Conservation (phyloP, 163 green algal species). For the Scenedesmus sp. region DNA sequence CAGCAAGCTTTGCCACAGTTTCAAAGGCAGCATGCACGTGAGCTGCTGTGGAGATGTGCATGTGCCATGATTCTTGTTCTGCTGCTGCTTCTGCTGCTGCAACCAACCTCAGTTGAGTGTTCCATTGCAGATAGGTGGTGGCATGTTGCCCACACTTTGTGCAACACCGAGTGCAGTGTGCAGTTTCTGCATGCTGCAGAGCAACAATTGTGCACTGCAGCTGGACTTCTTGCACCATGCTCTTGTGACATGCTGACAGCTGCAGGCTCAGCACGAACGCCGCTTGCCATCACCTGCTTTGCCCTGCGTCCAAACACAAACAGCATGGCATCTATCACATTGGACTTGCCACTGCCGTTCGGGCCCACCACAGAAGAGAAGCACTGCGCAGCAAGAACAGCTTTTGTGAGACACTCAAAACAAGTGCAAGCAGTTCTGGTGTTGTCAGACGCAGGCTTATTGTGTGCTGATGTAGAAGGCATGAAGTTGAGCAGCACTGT, state of each 20-base stretch:
- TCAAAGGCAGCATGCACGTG: neutral
- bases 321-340: slow-evolving; percentile 98
- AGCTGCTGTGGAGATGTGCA: neutral
- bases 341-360: slow-evolving; percentile 96
- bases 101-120: neutral
- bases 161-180: neutral
- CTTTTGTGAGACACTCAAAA: neutral
- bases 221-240: neutral
- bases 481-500: neutral
- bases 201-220: slow-evolving; percentile 62
- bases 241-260: neutral
- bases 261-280: neutral
- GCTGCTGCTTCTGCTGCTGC: neutral
- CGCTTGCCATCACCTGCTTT: slow-evolving; percentile 85
- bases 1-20: neutral
- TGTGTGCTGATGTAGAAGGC: neutral
- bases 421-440: neutral
- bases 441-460: slow-evolving; percentile 48
- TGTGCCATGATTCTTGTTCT: neutral
- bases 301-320: slow-evolving; percentile 98
- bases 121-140: neutral
- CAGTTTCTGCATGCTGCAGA: neutral
- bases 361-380: slow-evolving; percentile 96
- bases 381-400: slow-evolving; percentile 72
- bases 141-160: neutral